Conservation (phyloP, 331 rosid genomes). For the Rhamnella rubrinervis region DNA sequence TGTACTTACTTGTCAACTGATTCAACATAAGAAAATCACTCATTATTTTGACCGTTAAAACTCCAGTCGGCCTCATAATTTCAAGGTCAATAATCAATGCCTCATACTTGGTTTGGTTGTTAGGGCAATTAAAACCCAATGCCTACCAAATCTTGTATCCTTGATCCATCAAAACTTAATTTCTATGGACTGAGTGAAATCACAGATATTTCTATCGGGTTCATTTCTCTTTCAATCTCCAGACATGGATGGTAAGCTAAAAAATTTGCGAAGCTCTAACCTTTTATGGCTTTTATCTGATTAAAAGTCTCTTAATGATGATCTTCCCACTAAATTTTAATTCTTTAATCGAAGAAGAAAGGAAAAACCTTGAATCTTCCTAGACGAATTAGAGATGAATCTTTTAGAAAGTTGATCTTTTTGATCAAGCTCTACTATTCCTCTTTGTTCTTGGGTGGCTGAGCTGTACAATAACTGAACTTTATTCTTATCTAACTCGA, state of each 20-base stretch:
- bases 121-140: not conserved
- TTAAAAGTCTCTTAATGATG: not conserved
- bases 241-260: not conserved
- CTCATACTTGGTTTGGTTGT: not conserved
- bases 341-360: not conserved
- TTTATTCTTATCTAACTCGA: not conserved
- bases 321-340: not conserved
- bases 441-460: not conserved
- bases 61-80: no score
- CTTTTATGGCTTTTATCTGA: not conserved
- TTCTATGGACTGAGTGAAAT: not conserved
- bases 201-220: not conserved
- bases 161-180: not conserved
- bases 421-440: not conserved
- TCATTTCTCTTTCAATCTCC: not conserved
- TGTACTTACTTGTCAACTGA: no score
- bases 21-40: no score
- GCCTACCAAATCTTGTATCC: not conserved
- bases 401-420: not conserved
- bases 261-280: not conserved
- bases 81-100: not conserved
- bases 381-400: not conserved
- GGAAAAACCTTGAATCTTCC: not conserved
- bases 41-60: no score
- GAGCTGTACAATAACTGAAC: not conserved